phyloP scores from a whole-genome alignment of 208 protist species.

The Herpetomonas samuelpessoai region DNA sequence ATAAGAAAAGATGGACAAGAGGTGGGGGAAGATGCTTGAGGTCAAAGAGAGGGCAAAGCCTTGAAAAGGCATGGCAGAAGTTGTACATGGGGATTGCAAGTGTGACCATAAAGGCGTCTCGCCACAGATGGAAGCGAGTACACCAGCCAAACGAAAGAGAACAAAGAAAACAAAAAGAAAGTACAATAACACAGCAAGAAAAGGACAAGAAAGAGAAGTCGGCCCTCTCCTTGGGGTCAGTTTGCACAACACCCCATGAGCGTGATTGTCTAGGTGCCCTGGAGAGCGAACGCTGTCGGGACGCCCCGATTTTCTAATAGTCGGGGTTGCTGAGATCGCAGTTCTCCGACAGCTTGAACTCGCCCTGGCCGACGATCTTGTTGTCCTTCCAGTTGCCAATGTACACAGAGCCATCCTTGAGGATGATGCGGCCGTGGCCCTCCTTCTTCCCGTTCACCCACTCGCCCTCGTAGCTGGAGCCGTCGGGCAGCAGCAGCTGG shows the following conservation, averaged over 20 bases:
- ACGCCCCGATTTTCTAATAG: constrained; percentile 44
- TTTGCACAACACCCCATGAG: too few species aligned
- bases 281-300: too few species aligned
- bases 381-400: constrained; percentile 90
- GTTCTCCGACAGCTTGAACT: constrained; percentile 84
- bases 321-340: constrained; percentile 91
- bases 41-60: constrained; percentile 4
- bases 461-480: constrained; percentile 84
- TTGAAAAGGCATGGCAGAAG: background rate
- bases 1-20: constrained; percentile 16
- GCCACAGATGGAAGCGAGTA: too few species aligned
- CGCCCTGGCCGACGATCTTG: constrained; percentile 81
- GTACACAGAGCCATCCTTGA: constrained; percentile 88
- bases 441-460: constrained; percentile 90
- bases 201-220: background rate
- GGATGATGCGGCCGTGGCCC: constrained; percentile 84
- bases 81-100: too few species aligned
- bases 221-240: background rate
- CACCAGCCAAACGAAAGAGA: background rate
- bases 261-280: too few species aligned
- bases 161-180: constrained; percentile 8
- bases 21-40: constrained; percentile 3
- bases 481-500: constrained; percentile 74
- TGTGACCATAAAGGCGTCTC: too few species aligned
- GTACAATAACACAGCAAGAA: constrained; percentile 7